Percentiles rank a stretch among this genome's conserved stretches.
These are phyloP conservation scores for Gremmenia infestans DNA, from an alignment of 2,329 filamentous ascomycete species.

Conservation along the genomic window DNA sequence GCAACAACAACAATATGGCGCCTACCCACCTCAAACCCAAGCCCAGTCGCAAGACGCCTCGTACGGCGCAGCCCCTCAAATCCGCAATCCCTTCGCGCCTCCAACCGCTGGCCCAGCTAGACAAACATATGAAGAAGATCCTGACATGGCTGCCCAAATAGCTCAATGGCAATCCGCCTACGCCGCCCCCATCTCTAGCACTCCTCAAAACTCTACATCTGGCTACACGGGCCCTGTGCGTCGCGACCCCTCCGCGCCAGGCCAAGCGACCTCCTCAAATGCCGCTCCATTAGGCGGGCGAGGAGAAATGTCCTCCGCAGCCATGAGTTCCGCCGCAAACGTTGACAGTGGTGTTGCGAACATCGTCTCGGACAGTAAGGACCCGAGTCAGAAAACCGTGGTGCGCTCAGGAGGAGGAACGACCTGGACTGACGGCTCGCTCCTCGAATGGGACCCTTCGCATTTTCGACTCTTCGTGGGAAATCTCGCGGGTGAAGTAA, in stretches of 20 bases:
- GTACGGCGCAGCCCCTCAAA: constrained; percentile 58
- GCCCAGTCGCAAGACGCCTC: constrained; percentile 27
- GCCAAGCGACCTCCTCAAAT: constrained; percentile 41
- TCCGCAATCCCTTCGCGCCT: constrained; percentile 76
- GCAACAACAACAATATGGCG: constrained; percentile 16
- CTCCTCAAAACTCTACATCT: constrained; percentile 25
- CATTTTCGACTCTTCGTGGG: constrained; percentile 95
- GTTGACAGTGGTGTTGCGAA: constrained; percentile 42
- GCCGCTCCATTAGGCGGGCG: constrained; percentile 36
- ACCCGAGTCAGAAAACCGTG: constrained; percentile 76
- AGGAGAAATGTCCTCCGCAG: constrained; percentile 65
- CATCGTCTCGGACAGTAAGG: constrained; percentile 37
- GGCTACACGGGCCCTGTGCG: constrained; percentile 30
- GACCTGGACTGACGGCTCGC: constrained; percentile 81
- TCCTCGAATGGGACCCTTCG: constrained; percentile 93
- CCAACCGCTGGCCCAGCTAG: constrained; percentile 36
- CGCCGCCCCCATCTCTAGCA: constrained; percentile 58
- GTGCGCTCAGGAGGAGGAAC: constrained; percentile 84
- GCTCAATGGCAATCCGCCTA: constrained; percentile 95
- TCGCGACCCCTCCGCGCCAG: constrained; percentile 33
- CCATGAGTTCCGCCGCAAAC: constrained; percentile 38
- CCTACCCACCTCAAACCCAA: constrained; percentile 21
- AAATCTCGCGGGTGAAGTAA: constrained; percentile 94
- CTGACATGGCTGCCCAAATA: constrained; percentile 85
- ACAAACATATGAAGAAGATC: constrained; percentile 50